Evolutionary conservation across 2,329 filamentous ascomycete species (phyloP).

Genomic region (Pseudopithomyces chartarum): DNA sequence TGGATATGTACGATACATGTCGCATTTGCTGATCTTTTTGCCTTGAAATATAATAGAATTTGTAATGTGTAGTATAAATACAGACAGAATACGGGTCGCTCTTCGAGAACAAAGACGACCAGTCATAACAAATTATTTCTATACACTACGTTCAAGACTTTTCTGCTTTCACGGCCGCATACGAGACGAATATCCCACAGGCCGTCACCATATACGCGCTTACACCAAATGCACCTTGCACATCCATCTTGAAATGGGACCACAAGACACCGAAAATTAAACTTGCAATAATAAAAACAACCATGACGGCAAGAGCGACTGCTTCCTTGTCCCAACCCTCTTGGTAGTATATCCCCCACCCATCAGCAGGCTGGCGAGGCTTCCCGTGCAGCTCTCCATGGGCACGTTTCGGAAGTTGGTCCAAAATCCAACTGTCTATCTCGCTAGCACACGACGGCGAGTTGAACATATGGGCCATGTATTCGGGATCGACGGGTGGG

Average conservation of each 20-base stretch:
- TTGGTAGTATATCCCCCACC: constrained; percentile 33
- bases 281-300: constrained; percentile 20
- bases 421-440: constrained; percentile 23
- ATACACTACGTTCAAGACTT: neutral
- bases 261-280: constrained; percentile 28
- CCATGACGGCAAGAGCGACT: constrained; percentile 16
- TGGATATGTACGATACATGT: too few relatives aligned
- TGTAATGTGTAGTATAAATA: too few relatives aligned
- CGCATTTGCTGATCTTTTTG: too few relatives aligned
- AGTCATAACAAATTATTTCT: too few relatives aligned
- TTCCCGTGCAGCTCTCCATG: constrained; percentile 22
- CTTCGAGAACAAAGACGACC: too few relatives aligned
- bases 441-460: constrained; percentile 22
- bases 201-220: constrained; percentile 16
- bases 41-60: too few relatives aligned
- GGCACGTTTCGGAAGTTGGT: constrained; percentile 28
- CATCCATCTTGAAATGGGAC: constrained; percentile 24
- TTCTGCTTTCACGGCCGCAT: constrained; percentile 9
- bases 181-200: constrained; percentile 12
- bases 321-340: constrained; percentile 27
- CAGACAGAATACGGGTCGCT: too few relatives aligned
- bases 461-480: constrained; percentile 23
- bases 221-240: constrained; percentile 31
- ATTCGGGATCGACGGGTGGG: constrained; percentile 28
- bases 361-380: constrained; percentile 26